A percentile compares a stretch with the other conserved stretches of the same genome.
These are phyloP conservation scores for Stemphylium vesicarium DNA, from an alignment of 2,329 filamentous ascomycete genomes.

Conservation along the genomic window DNA sequence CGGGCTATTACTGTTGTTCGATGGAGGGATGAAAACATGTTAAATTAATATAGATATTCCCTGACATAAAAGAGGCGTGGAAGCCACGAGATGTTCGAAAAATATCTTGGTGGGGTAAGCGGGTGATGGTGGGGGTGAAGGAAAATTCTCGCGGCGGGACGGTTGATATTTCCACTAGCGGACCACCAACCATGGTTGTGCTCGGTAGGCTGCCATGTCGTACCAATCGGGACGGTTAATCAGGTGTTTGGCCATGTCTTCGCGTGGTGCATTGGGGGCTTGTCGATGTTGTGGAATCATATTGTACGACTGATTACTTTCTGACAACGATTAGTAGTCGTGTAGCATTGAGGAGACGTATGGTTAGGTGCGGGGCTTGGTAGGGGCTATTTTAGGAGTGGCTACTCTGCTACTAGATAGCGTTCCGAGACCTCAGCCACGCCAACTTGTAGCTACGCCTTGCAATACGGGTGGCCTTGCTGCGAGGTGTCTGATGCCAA, in stretches of 20 bases:
- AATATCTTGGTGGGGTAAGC: neutral
- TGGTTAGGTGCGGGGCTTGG: neutral
- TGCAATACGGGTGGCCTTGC: neutral
- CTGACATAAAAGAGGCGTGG: neutral
- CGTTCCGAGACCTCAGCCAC: neutral
- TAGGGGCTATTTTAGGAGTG: neutral
- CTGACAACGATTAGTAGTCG: neutral
- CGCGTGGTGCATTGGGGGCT: too few relatives aligned
- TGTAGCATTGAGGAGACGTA: neutral
- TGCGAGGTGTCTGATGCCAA: too few relatives aligned
- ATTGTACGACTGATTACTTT: neutral
- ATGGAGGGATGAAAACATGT: neutral
- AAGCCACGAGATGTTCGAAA: neutral
- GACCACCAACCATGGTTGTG: neutral
- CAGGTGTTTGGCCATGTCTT: neutral
- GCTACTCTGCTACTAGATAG: neutral
- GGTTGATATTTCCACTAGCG: neutral
- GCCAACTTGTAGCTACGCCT: neutral
- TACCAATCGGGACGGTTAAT: neutral
- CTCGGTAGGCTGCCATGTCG: neutral
- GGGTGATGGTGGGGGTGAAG: neutral
- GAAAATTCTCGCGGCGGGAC: neutral
- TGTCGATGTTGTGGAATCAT: neutral
- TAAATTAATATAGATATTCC: neutral
- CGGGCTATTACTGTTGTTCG: conserved; percentile 21